Evolutionary conservation across 148 eudicot genomes (phyloP), one percentile per base, ranked within the genome.

Genomic region (Camellia sinensis): DNA sequence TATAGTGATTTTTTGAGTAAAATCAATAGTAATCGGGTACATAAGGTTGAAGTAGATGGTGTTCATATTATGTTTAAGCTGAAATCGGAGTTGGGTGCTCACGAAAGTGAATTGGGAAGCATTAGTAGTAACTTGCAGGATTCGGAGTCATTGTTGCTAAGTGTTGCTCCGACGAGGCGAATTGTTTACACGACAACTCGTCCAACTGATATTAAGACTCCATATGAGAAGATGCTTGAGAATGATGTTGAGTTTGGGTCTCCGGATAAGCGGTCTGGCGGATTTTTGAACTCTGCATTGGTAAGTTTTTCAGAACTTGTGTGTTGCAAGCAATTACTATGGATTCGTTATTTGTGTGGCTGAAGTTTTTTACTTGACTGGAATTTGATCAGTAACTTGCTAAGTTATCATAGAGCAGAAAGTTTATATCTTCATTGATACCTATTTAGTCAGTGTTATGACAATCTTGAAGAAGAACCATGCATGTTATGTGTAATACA

Each of bases 21-120:
- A 85, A 84, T 95, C 75, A 93, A 86, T 84, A 67, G 79, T 56
- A 87, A 95, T 85, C 85, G 85, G 85, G 98, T 95, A 73, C 88
- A 93, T 77, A 93, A 95, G 79, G 98, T 95, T 72, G 98, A 95
- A 87, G 96, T 95, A 46, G 97, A 95, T 87, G 98, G 95, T 19
- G 93, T 91, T 6, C 92, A 95, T 82, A 86, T 95, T 22, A 85
- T 90, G 94, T 95, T 93, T 74, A 95, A 86, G 80, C 81, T 95
- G 94, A 95, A 91, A 89, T 81, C 78, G 21, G 93, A 86, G 11
- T 84, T 40, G 76, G 87, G 80, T 53, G 71, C 41, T 77, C 52
- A 22, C 53, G 91, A 81, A 77, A 80, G 83, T 87, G 91, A 73
- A 67, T 56, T 76, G 74, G 81, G 82, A 5, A 86, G 83, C 67